phyloP scores from a whole-genome alignment of 345 rosid species.

The Fremontodendron californicum region DNA sequence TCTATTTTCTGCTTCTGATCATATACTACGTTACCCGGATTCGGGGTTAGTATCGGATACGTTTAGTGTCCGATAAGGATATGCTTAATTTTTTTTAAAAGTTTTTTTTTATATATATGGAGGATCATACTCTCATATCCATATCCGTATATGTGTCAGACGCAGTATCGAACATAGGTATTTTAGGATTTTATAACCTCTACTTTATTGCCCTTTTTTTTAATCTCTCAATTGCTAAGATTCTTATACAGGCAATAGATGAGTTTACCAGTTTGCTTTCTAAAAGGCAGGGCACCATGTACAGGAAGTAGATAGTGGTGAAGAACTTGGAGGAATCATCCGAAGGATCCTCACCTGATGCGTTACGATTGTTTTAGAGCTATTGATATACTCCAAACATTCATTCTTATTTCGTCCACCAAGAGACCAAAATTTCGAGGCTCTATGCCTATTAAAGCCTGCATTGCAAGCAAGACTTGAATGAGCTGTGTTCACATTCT shows the following conservation, averaged over 20 bases:
- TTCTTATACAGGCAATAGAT: background rate
- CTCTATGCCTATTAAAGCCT: background rate
- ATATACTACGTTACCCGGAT: too few relatives aligned
- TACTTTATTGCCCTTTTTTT: background rate
- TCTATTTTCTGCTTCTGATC: too few relatives aligned
- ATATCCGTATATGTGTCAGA: too few relatives aligned
- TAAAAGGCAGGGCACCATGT: constrained; percentile 89
- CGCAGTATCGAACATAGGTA: too few relatives aligned
- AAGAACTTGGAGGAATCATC: constrained; percentile 73
- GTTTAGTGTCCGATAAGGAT: too few relatives aligned
- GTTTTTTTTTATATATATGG: too few relatives aligned
- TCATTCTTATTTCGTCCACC: background rate
- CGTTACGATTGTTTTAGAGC: background rate
- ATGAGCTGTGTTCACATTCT: background rate
- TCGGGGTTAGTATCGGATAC: too few relatives aligned
- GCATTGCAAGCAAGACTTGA: background rate
- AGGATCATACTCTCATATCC: too few relatives aligned
- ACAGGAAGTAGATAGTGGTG: constrained; percentile 84
- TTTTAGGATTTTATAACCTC: background rate
- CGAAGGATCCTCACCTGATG: background rate
- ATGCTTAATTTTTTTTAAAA: too few relatives aligned
- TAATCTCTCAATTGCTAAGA: background rate
- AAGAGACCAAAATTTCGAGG: background rate
- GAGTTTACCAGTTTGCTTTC: constrained; percentile 3
- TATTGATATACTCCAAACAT: background rate